Evolutionary conservation across 371 early-diverging fungal genomes (phyloP), one percentile per base, ranked within the genome.

Genomic region (Coemansia sp.): DNA sequence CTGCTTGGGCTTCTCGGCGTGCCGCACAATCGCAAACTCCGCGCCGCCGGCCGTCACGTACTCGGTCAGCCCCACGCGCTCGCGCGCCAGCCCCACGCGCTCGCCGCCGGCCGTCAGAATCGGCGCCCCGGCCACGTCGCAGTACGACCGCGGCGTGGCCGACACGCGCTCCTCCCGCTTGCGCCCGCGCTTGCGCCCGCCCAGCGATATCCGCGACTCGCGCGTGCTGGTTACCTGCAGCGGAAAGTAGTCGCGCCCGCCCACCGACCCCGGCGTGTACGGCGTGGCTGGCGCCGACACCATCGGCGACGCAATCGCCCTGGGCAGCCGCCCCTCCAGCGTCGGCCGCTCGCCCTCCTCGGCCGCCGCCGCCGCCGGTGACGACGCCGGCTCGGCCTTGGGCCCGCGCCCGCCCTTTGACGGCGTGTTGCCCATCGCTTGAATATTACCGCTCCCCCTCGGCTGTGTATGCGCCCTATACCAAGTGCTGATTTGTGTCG

Each of bases 1-100:
- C 59, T 65, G 66, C 69, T 79, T 74, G 39, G 77, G 64, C 69
- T 79, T 79, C 69, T 77, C 77, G 1, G 79, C 78, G 36, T 79
- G 79, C 59, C 54, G 49, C 35, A 77, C 69, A 14, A 76, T 57
- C 14, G 68, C 69, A 43, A 68, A 57, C 67, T 75, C 76, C 5
- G 72, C 69, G 34, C 65, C 72, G 31, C 54, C 40, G 8, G 65
- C 70, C 53, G 72, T 64, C 48, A 81, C 57, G 60, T 77, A 69
- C 63, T 71, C 68, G n/a, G 77, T 68, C 57, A 69, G 77, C 41
- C 65, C 49, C 35, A 79, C 45, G 49, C 43, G 59, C 36, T 48
- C 64, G n/a, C 41, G 57, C 36, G 61, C 49, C 61, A 72, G 68
- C 41, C 60, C 35, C 33, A 67, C 57, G 38, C 68, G 68, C 64